Percentiles rank a stretch among this genome's conserved stretches.
Evolutionary conservation across 1,139 yeast species (phyloP).

Genomic region (Pichia terricola): DNA sequence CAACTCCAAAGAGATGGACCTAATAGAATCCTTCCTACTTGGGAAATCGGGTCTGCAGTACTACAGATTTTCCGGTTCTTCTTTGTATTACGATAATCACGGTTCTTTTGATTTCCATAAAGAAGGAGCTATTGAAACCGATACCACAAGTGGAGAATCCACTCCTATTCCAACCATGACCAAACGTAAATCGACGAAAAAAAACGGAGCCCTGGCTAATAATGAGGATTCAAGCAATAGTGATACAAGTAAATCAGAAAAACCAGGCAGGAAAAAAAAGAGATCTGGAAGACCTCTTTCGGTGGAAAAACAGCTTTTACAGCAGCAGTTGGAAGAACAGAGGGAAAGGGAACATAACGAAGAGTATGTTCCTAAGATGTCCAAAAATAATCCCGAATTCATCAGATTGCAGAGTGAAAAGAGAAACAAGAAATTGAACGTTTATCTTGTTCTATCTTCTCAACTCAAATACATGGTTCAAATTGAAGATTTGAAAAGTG

Average conservation of each 20-base stretch:
- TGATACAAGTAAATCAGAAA: neutral
- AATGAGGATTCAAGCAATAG: neutral
- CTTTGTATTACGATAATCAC: conserved; percentile 34
- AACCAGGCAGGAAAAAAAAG: conserved; percentile 2
- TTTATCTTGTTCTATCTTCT: conserved; percentile 34
- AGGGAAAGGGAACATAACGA: conserved; percentile 18
- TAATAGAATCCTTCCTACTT: conserved; percentile 55
- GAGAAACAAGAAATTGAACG: conserved; percentile 20
- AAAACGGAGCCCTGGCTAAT: neutral
- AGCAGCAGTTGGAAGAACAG: neutral
- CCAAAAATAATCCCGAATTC: conserved; percentile 33
- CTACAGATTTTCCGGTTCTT: conserved; percentile 51
- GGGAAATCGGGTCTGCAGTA: conserved; percentile 48
- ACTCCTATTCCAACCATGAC: neutral
- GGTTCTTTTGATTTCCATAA: conserved; percentile 23
- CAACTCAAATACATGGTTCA: conserved; percentile 28
- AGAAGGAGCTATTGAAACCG: conserved; percentile 3
- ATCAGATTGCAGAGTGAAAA: conserved; percentile 13
- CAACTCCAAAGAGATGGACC: conserved; percentile 57
- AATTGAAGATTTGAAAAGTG: conserved; percentile 22
- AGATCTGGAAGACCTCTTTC: conserved; percentile 5
- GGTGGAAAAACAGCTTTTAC: conserved; percentile 7
- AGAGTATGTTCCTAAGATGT: conserved; percentile 28
- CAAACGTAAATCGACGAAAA: too few species aligned
- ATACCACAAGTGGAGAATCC: conserved; percentile 4